These are phyloP conservation scores for Ganoderma multipileum DNA, from an alignment of 1,284 basidiomycete genomes.

Conservation along the genomic window DNA sequence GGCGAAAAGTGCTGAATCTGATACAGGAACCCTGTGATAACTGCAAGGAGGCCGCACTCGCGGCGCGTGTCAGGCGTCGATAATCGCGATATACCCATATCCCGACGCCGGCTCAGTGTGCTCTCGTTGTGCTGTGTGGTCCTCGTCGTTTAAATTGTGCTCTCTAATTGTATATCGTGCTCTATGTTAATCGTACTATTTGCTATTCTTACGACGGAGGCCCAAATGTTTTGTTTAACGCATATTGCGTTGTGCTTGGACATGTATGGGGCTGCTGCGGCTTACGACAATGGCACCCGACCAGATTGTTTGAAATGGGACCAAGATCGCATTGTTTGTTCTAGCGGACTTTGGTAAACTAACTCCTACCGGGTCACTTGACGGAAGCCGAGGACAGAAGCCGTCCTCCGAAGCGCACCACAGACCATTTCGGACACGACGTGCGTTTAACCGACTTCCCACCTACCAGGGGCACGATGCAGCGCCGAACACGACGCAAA, in stretches of 20 bases:
- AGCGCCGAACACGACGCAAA: conserved; percentile 29
- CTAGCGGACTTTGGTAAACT: conserved; percentile 22
- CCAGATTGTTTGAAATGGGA: not conserved
- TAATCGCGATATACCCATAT: conserved; percentile 9
- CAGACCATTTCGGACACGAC: conserved; percentile 14
- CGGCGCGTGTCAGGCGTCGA: conserved; percentile 38
- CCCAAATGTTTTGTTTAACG: not conserved
- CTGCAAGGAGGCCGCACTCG: conserved; percentile 46
- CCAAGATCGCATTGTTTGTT: not conserved
- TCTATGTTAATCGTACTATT: not conserved
- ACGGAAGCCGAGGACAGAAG: conserved; percentile 21
- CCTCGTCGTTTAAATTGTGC: conserved; percentile 12
- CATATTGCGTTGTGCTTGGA: not conserved
- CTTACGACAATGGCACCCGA: not conserved
- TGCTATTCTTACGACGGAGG: not conserved
- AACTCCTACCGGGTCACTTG: conserved; percentile 28
- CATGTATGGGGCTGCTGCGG: not conserved
- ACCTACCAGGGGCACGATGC: conserved; percentile 18
- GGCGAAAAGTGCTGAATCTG: conserved; percentile 52
- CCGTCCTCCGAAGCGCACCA: conserved; percentile 10
- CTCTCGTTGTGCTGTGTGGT: conserved; percentile 7
- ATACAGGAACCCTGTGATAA: conserved; percentile 57
- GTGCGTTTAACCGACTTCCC: conserved; percentile 23
- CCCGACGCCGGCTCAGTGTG: not conserved
- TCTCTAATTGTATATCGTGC: conserved; percentile 16